phyloP scores from a whole-genome alignment of 2,329 filamentous ascomycete species.

The Sporothrix brasiliensis region DNA sequence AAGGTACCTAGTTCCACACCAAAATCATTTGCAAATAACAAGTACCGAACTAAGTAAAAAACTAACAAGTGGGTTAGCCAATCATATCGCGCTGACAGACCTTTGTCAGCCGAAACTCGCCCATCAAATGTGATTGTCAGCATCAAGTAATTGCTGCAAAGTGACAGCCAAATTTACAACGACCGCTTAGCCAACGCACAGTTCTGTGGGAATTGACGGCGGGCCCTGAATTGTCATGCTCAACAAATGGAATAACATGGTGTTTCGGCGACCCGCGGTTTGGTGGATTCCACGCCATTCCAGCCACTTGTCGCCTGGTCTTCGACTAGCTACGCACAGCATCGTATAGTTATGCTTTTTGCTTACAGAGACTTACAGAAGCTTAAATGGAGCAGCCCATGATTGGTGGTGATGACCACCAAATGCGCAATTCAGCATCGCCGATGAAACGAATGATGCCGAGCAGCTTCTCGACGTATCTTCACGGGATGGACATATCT shows the following conservation, averaged over 20 bases:
- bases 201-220: not conserved
- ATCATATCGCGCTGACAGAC: not conserved
- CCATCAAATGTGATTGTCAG: conserved; percentile 27
- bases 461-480: conserved; percentile 34
- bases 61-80: conserved; percentile 6
- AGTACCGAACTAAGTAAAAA: not conserved
- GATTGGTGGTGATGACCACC: conserved; percentile 18
- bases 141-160: conserved; percentile 29
- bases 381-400: conserved; percentile 3
- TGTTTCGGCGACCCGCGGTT: conserved; percentile 1
- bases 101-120: conserved; percentile 17
- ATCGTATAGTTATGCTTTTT: not conserved
- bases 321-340: not conserved
- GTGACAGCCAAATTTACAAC: not conserved
- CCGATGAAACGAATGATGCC: not conserved
- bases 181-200: not conserved
- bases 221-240: conserved; percentile 9
- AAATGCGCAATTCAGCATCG: not conserved
- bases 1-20: not conserved
- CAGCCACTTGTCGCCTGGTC: not conserved
- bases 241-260: conserved; percentile 24
- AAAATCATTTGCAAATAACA: not conserved
- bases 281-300: not conserved
- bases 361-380: conserved; percentile 30
- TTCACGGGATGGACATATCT: conserved; percentile 23